phyloP scores from a whole-genome alignment of 495 filamentous ascomycete species.

The Staphylotrichum longicolle region DNA sequence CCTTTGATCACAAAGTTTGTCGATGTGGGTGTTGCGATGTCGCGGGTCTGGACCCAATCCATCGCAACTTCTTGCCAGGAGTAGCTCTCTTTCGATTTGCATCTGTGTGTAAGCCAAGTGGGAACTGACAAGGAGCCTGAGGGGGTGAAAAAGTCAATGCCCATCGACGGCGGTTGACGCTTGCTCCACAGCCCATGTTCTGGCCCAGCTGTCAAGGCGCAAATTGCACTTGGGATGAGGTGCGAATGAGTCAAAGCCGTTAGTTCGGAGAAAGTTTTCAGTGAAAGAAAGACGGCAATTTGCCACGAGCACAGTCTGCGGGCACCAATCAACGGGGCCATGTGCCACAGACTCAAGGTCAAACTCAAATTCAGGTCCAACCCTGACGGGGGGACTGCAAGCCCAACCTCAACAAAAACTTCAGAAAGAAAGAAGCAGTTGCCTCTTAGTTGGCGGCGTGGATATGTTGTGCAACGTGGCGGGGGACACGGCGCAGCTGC shows the following conservation, averaged over 20 bases:
- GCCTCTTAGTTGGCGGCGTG: not conserved
- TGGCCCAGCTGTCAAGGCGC: slow-evolving; percentile 14
- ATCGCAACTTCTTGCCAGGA: too few species aligned
- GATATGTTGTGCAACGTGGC: not conserved
- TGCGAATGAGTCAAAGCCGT: slow-evolving; percentile 17
- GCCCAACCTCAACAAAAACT: not conserved
- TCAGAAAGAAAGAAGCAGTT: too few species aligned
- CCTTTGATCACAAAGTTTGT: too few species aligned
- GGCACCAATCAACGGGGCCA: not conserved
- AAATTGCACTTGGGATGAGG: slow-evolving; percentile 13
- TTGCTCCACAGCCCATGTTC: slow-evolving; percentile 10
- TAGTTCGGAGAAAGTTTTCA: not conserved
- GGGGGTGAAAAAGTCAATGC: not conserved
- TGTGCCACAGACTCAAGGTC: too few species aligned
- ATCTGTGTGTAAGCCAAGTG: too few species aligned
- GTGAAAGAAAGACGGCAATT: not conserved
- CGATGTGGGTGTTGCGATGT: too few species aligned
- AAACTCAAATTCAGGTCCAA: too few species aligned
- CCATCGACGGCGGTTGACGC: not conserved
- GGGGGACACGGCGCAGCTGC: slow-evolving; percentile 7
- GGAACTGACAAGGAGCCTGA: too few species aligned
- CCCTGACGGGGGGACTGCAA: not conserved
- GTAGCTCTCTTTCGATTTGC: too few species aligned
- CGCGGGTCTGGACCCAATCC: too few species aligned
- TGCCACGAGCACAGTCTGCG: slow-evolving; percentile 2